These are phyloP conservation scores for Datura wrightii DNA, from an alignment of 257 asterid genomes.

Conservation along the genomic window DNA sequence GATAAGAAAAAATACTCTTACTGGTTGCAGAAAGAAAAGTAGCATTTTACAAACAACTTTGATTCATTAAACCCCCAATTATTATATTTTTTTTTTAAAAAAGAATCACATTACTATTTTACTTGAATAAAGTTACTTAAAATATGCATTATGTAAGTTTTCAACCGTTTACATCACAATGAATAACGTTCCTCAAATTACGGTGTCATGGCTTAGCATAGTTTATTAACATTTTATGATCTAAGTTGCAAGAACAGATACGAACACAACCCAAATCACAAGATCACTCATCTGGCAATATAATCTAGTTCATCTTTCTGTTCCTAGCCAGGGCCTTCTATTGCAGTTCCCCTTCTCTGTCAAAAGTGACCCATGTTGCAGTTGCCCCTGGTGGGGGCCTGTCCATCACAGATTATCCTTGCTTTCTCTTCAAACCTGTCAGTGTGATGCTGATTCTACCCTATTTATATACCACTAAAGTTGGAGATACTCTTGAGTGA, in stretches of 20 bases:
- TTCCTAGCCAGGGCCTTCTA: constrained; percentile 2
- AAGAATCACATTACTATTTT: no score
- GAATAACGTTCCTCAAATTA: neutral
- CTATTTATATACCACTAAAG: constrained; percentile 61
- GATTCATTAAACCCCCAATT: no score
- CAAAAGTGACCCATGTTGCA: neutral
- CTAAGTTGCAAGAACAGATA: neutral
- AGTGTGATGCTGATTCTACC: neutral
- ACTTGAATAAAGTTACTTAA: no score
- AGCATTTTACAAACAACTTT: no score
- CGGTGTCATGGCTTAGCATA: neutral
- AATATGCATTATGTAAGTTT: neutral
- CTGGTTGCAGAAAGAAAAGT: no score
- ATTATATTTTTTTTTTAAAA: no score
- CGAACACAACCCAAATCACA: constrained; percentile 9
- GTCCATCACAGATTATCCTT: neutral
- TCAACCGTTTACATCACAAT: neutral
- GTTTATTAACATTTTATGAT: neutral
- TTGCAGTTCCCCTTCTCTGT: constrained; percentile 1
- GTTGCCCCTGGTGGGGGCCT: neutral
- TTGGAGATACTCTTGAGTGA: constrained; percentile 64
- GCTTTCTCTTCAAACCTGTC: neutral
- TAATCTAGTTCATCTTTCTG: neutral
- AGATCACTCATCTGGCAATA: neutral
- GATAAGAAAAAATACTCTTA: no score